Conservation (phyloP, 306 rosid species). For the Rosa rugosa region DNA sequence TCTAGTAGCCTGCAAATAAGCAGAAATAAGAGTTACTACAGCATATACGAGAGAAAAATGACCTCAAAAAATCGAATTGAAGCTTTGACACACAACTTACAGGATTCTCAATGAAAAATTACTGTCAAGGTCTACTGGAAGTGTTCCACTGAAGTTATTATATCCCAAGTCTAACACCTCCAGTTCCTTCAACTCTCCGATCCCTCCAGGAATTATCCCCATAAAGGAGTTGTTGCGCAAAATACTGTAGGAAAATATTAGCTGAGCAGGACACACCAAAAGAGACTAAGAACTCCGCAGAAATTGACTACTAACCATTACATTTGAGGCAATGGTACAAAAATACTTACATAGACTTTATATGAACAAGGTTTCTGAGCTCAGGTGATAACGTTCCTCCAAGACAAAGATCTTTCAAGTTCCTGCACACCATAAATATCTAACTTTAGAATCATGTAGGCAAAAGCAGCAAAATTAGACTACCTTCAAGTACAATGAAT, state of each 20-base stretch:
- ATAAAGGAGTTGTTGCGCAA: constrained; percentile 80
- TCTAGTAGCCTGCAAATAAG: constrained; percentile 71
- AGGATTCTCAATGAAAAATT: constrained; percentile 62
- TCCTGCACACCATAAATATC: constrained; percentile 45
- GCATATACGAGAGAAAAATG: not conserved
- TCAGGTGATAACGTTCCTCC: constrained; percentile 70
- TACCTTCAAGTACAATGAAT: not conserved
- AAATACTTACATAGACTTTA: constrained; percentile 74
- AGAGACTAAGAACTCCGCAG: constrained; percentile 13
- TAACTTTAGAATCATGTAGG: constrained; percentile 16
- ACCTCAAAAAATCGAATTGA: not conserved
- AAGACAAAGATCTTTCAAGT: constrained; percentile 76
- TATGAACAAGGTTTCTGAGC: constrained; percentile 56
- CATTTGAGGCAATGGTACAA: not conserved
- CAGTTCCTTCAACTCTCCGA: constrained; percentile 61
- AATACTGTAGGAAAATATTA: constrained; percentile 46
- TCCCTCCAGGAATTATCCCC: constrained; percentile 65
- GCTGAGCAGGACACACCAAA: constrained; percentile 21
- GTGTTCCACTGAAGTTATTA: constrained; percentile 68
- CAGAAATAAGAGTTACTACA: constrained; percentile 19
- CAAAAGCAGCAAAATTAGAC: not conserved
- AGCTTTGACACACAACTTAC: constrained; percentile 50
- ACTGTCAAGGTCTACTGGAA: constrained; percentile 67
- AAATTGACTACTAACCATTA: constrained; percentile 11
- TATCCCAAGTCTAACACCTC: constrained; percentile 91